These are phyloP conservation scores for Ogataea parapolymorpha DNA, from an alignment of 805 yeast species.

Conservation along the genomic window DNA sequence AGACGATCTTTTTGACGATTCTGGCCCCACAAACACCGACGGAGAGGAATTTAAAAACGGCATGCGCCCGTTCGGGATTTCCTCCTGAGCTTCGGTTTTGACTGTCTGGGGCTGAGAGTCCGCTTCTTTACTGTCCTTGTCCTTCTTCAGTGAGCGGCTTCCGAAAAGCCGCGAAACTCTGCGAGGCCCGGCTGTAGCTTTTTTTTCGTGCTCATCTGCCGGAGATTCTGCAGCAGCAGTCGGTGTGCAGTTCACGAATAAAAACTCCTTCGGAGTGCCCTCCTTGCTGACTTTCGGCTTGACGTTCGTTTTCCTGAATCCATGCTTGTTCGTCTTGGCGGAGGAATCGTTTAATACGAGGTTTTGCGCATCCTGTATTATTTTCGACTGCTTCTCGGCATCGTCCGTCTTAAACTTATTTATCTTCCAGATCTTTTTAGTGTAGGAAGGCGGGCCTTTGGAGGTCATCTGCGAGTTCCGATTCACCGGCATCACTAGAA, in stretches of 20 bases:
- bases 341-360: constrained; percentile 16
- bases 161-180: constrained; percentile 23
- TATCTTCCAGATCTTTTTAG: constrained; percentile 31
- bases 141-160: constrained; percentile 16
- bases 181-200: constrained; percentile 10
- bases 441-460: constrained; percentile 11
- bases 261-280: constrained; percentile 32
- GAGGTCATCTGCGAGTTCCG: background rate
- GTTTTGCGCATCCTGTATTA: constrained; percentile 27
- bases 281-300: constrained; percentile 33
- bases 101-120: background rate
- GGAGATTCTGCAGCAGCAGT: constrained; percentile 7
- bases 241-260: constrained; percentile 33
- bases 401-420: constrained; percentile 31
- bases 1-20: constrained; percentile 11
- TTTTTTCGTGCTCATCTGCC: constrained; percentile 15
- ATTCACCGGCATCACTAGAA: background rate
- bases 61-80: constrained; percentile 2
- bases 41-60: constrained; percentile 7
- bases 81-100: background rate
- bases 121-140: constrained; percentile 7
- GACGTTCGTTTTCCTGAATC: constrained; percentile 26
- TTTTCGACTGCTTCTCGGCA: constrained; percentile 31
- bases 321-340: constrained; percentile 25
- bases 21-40: constrained; percentile 1